Base-by-base conservation (phyloP, 768 basidiomycete genomes). In the Lentinula sp. region DNA sequence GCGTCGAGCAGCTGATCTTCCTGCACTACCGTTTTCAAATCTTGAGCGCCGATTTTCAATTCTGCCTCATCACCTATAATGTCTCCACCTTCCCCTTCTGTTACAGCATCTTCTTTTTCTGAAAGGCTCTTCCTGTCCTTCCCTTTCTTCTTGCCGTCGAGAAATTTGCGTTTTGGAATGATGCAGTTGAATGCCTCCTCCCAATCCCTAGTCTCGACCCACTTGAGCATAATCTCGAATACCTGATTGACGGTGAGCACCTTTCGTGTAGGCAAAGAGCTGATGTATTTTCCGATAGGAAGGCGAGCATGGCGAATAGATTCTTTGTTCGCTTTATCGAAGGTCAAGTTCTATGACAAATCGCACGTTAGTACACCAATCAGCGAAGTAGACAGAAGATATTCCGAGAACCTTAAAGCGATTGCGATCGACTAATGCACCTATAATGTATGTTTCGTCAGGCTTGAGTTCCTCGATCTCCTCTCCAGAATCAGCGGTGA, bases 231-330 rank as follows among this genome's bases (percentile, higher is more conserved):
- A 65, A 98, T 97, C 72, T 96, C 93, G 69, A 95, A 91, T 32
- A 90, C 89, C 75, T 98, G 97, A 73, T 99, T 98, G 58, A 99
- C 95, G 1, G 97, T 99, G 64, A 99, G 79, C 36, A 99, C 94
- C 68, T 98, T 98, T 63, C 97, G 86, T 9, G 95, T 95, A 36
- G 88, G 82, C 61, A 99, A 78, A 52, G 88, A 82, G 48, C 88
- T 81, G 39, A 98, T 77, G 71, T 92, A 97, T 59, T 86, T 88
- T n/a, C 94, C 92, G 59, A 99, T 98, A 3, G 97, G 97, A 59
- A 99, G 83, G 54, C 91, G 87, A 4, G 95, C 97, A 43, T 93
- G 90, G 46, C 87, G 83, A 59, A 98, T 82, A 4, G 83, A 83
- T 41, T 89, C 83, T 54, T 77, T 76, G 42, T 82, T 78, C 3